A percentile compares a stretch with the other conserved stretches of the same genome.
phyloP scores from a whole-genome alignment of 768 basidiomycete genomes.

The Chiua virens region DNA sequence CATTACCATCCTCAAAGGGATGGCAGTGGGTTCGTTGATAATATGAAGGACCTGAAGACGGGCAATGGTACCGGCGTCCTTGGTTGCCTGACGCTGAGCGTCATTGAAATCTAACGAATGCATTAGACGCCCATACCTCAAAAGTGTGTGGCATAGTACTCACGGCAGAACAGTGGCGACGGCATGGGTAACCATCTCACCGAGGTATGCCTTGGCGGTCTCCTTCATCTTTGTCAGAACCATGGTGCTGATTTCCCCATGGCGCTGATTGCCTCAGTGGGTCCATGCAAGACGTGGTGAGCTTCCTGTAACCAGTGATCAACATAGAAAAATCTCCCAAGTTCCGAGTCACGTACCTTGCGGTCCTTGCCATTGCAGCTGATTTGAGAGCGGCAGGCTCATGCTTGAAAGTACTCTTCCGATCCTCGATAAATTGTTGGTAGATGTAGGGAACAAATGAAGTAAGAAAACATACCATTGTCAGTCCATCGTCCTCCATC shows the following conservation, averaged over 20 bases:
- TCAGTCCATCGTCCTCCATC: no score
- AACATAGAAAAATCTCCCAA: slow-evolving; percentile 53
- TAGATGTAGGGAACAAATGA: no score
- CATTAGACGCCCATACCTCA: not conserved
- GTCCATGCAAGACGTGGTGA: slow-evolving; percentile 47
- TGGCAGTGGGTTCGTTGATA: slow-evolving; percentile 97
- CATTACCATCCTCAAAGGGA: slow-evolving; percentile 95
- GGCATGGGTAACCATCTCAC: slow-evolving; percentile 93
- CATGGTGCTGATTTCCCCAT: slow-evolving; percentile 97
- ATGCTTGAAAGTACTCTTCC: no score
- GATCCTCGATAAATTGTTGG: no score
- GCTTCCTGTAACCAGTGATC: not conserved
- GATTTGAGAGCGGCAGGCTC: slow-evolving; percentile 78
- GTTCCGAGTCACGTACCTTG: slow-evolving; percentile 75
- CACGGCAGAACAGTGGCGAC: slow-evolving; percentile 97
- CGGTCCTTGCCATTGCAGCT: slow-evolving; percentile 78
- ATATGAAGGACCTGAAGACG: slow-evolving; percentile 95
- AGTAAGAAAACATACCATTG: no score
- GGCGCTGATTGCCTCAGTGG: no score
- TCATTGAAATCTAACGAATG: slow-evolving; percentile 91
- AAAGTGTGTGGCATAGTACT: slow-evolving; percentile 27
- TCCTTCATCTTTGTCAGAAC: slow-evolving; percentile 98
- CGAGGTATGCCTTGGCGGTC: slow-evolving; percentile 97
- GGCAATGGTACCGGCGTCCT: slow-evolving; percentile 94
- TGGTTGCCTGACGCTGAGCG: slow-evolving; percentile 98